These are phyloP conservation scores for Omphalotus guepiniiformis DNA, from an alignment of 768 basidiomycete species.

Conservation along the genomic window DNA sequence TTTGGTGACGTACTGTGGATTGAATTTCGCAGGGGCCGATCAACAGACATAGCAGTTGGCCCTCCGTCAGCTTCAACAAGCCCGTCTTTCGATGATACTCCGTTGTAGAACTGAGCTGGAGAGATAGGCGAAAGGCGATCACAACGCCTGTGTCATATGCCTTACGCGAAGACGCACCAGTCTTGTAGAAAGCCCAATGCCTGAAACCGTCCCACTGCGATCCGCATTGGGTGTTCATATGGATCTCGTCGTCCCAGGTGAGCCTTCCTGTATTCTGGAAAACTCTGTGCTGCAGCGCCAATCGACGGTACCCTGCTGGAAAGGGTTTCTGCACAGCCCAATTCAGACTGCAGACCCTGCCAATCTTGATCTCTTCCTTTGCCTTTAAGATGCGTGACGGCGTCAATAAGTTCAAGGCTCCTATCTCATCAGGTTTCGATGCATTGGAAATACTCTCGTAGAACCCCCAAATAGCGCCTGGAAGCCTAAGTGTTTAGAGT, in stretches of 20 bases:
- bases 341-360: background rate
- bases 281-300: background rate
- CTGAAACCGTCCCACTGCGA: slow-evolving; percentile 2
- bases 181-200: background rate
- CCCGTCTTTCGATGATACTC: background rate
- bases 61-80: background rate
- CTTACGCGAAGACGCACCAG: background rate
- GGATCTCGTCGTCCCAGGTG: background rate
- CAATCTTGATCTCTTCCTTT: background rate
- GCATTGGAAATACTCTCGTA: background rate
- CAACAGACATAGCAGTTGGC: too few relatives aligned
- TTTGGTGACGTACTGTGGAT: background rate
- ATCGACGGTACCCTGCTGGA: background rate
- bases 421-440: slow-evolving; percentile 15
- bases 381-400: background rate
- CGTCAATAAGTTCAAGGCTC: background rate
- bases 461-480: background rate
- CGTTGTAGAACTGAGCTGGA: background rate
- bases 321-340: background rate
- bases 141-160: background rate
- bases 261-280: background rate
- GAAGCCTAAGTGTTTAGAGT: background rate
- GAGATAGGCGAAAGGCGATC: background rate
- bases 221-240: background rate
- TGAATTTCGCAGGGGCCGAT: too few relatives aligned